A percentile compares a stretch with the other conserved stretches of the same genome.
Conservation (phyloP, 352 stramenopile genomes). For the Thraustotheca clavata region DNA sequence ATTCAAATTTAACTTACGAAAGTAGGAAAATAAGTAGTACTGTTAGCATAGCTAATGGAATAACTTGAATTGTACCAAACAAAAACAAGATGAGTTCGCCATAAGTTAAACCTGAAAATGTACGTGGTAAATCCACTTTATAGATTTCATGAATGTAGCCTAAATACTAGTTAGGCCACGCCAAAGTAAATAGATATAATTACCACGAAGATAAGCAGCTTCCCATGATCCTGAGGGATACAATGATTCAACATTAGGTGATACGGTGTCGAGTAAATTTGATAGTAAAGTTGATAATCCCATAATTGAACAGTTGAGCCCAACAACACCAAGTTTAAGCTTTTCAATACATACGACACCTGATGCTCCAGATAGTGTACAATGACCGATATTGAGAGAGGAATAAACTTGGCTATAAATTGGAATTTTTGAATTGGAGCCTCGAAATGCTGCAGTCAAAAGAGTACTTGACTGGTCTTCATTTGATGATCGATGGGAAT, state of each 20-base stretch:
- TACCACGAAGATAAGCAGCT: constrained; percentile 12
- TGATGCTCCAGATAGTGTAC: constrained; percentile 65
- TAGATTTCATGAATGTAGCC: constrained; percentile 34
- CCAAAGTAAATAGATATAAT: background rate
- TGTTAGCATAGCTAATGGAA: constrained; percentile 61
- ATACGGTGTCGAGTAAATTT: constrained; percentile 38
- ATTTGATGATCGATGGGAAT: constrained; percentile 6
- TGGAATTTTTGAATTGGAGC: constrained; percentile 54
- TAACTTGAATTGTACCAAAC: constrained; percentile 58
- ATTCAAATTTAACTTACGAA: background rate
- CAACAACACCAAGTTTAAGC: constrained; percentile 66
- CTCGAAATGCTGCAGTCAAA: constrained; percentile 62
- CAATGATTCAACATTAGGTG: background rate
- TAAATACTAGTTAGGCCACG: background rate
- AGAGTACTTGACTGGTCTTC: constrained; percentile 25
- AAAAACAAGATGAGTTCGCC: constrained; percentile 69
- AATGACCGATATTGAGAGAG: constrained; percentile 46
- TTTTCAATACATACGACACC: constrained; percentile 60
- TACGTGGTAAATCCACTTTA: constrained; percentile 68
- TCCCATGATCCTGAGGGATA: constrained; percentile 19
- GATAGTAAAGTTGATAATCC: constrained; percentile 59
- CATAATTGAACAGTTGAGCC: constrained; percentile 50
- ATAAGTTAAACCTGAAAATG: constrained; percentile 69
- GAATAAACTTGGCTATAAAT: constrained; percentile 77
- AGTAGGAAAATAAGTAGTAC: background rate